Evolutionary conservation across 208 protist species (phyloP), one percentile per base, ranked within the genome.

Genomic region (Leishmania lainsoni): DNA sequence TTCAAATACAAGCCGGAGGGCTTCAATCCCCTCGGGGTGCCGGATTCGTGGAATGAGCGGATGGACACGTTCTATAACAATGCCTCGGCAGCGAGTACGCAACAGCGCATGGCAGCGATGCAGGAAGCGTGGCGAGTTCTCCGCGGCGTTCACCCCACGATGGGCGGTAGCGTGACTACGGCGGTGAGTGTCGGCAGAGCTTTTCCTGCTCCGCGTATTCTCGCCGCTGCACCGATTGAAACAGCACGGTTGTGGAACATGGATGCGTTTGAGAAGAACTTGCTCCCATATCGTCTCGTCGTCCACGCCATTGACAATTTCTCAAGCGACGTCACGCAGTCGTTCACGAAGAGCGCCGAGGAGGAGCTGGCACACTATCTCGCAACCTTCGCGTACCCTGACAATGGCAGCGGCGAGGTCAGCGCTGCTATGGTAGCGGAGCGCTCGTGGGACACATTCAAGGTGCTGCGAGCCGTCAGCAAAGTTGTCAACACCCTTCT

Each of bases 11-110:
- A 97, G 84, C 96, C 96, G 12, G 94, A 96, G 49, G 93, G 93
- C 54, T 98, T 97, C 83, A 89, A 81, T 76, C 90, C 96, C 12
- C 90, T 98, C 16, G 94, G 96, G 32, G 93, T 97, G 75, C 87
- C 92, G 45, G 96, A 98, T 85, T 97, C 96, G 63, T 98, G 96
- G 94, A 91, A 89, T 81, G 94, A 97, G 85, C 91, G 96, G 17
- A 97, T 98, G 71, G 94, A 98, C 81, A 89, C 91, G 42, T 97
- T 94, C 84, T 98, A 98, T 87, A 86, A 88, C 72, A 95, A 92
- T 70, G 86, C 93, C 54, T 68, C 82, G 42, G 78, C 87, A 35
- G 72, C 84, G 51, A 87, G 86, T 66, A 96, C 91, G 45, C 76
- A 88, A 49, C 83, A 86, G 22, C 90, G 93, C 16, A 82, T 93